Base-by-base conservation (phyloP, 2,329 filamentous ascomycete genomes). In the Dactylellina sp. region DNA sequence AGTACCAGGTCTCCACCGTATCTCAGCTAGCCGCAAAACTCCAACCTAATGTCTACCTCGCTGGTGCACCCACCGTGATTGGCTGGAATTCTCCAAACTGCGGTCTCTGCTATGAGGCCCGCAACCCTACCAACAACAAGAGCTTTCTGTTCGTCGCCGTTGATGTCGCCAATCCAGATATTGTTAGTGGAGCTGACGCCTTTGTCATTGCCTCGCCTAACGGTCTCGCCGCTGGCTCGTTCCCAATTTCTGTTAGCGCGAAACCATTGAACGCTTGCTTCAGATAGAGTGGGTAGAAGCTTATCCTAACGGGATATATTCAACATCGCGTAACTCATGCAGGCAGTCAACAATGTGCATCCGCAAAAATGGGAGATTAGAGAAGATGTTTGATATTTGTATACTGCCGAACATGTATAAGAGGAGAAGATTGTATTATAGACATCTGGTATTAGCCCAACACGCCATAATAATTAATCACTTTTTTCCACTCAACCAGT, bases 21-120 rank as follows among this genome's bases (percentile, higher is more conserved):
- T 12, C 22, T 9, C n/a, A 46, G 2, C 65, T 71, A 12, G 18
- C n/a, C 20, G 1, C 12, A 32, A 71, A 63, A 32, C 66, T 71
- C 18, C 57, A 53, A 50, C 20, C 12, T 20, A 24, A 25, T 14
- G 66, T 71, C 35, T 47, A 84, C 80, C 84, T 89, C 71, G 88
- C 86, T 35, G 87, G 85, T 25, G 81, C 82, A 18, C 81, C 83
- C 6, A 83, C 81, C 60, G 81, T 89, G n/a, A 79, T 79, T 16
- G 84, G 84, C 65, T 88, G 86, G 85, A 87, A 87, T 83, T 79
- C 76, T 11, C 72, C 75, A n/a, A 78, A 82, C 80, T 89, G 88
- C 81, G 87, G 87, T 53, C 84, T 82, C 28, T 89, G 88, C 83
- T 89, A 85, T 83, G 77, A 81, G 71, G 81, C 88, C 66, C 47